Conservation (phyloP, 805 yeast genomes). For the Candida insectalens region DNA sequence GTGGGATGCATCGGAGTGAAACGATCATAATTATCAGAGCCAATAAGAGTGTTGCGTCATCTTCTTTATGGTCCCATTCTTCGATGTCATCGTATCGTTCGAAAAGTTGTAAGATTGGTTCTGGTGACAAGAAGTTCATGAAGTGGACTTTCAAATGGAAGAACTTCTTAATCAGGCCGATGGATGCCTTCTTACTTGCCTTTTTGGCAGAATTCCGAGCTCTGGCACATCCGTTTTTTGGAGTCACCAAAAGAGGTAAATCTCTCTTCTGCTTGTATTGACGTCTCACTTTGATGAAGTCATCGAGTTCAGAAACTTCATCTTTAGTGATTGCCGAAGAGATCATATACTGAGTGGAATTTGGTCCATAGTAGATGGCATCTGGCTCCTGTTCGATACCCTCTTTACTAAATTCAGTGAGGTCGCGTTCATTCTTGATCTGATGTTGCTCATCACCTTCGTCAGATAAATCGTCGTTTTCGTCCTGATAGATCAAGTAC, state of each 20-base stretch:
- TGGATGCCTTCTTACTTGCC: constrained; percentile 26
- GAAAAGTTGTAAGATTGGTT: constrained; percentile 27
- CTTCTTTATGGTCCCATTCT: constrained; percentile 41
- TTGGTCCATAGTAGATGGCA: constrained; percentile 42
- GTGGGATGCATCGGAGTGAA: constrained; percentile 25
- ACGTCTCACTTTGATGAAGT: constrained; percentile 20
- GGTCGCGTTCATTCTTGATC: background rate
- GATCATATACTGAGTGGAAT: constrained; percentile 38
- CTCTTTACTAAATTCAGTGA: constrained; percentile 1
- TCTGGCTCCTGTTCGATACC: constrained; percentile 11
- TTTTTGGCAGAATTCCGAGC: constrained; percentile 6
- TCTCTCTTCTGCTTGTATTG: constrained; percentile 21
- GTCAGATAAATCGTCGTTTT: constrained; percentile 6
- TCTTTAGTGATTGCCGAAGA: constrained; percentile 19
- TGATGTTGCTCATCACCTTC: constrained; percentile 3
- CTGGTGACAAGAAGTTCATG: constrained; percentile 28
- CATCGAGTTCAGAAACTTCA: constrained; percentile 18
- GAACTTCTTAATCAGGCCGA: constrained; percentile 29
- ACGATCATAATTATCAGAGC: constrained; percentile 35
- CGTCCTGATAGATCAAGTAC: constrained; percentile 3
- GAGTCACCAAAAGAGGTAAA: constrained; percentile 13
- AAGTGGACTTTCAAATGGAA: constrained; percentile 32
- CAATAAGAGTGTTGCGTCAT: constrained; percentile 26
- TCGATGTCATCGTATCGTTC: constrained; percentile 23
- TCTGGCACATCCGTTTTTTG: constrained; percentile 3